Conservation (phyloP, 805 yeast genomes). For the Lipomyces lipofer region DNA sequence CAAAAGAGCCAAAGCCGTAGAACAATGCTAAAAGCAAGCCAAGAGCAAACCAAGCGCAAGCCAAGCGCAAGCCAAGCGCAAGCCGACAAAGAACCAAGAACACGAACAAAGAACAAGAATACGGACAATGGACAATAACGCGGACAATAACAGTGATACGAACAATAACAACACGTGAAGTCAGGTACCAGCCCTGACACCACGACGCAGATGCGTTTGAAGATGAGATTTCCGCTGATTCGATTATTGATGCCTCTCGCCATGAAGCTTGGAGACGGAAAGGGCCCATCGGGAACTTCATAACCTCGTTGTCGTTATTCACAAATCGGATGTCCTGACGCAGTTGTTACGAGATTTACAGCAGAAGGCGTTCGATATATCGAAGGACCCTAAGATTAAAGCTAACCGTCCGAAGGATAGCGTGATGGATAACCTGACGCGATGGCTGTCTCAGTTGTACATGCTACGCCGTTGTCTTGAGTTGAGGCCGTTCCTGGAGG, state of each 20-base stretch:
- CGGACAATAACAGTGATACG: no score
- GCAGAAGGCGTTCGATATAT: neutral
- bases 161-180: no score
- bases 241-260: neutral
- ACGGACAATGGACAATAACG: no score
- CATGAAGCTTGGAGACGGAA: constrained; percentile 2
- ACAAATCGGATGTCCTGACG: constrained; percentile 1
- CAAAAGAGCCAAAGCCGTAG: no score
- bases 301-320: neutral
- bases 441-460: neutral
- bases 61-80: no score
- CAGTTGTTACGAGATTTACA: neutral
- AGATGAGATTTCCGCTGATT: constrained; percentile 1
- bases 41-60: no score
- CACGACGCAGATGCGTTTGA: no score
- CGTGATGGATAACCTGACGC: neutral
- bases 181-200: no score
- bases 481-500: neutral
- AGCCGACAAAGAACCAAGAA: no score
- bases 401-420: no score
- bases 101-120: no score
- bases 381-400: neutral
- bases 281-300: neutral
- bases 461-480: constrained; percentile 1
- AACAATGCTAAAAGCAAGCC: no score